phyloP scores from a whole-genome alignment of 306 rosid genomes.

The Pachyrhizus erosus region DNA sequence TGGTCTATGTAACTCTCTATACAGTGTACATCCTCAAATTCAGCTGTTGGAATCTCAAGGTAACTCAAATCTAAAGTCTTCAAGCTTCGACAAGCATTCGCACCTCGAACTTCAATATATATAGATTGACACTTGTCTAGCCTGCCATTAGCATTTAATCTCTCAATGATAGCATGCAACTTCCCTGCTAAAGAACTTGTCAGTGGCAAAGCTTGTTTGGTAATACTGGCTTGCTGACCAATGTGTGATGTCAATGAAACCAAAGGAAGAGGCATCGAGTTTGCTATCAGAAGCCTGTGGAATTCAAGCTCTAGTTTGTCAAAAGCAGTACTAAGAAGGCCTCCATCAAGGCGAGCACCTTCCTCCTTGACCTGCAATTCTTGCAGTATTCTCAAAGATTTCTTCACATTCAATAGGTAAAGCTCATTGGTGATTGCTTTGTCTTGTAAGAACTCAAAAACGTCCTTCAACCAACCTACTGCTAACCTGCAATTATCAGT shows the following conservation, averaged over 20 bases:
- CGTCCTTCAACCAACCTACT: conserved; percentile 67
- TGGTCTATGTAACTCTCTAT: conserved; percentile 52
- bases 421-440: conserved; percentile 45
- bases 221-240: conserved; percentile 36
- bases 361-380: conserved; percentile 57
- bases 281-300: conserved; percentile 56
- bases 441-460: conserved; percentile 56
- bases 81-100: conserved; percentile 59
- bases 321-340: conserved; percentile 70
- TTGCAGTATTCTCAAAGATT: conserved; percentile 54
- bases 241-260: conserved; percentile 42
- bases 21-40: conserved; percentile 45
- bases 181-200: conserved; percentile 52
- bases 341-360: conserved; percentile 59
- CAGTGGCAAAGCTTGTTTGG: conserved; percentile 47
- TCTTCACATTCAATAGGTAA: conserved; percentile 55
- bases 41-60: conserved; percentile 54
- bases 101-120: conserved; percentile 65
- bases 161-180: conserved; percentile 60
- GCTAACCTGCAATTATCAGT: conserved; percentile 68
- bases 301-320: conserved; percentile 76
- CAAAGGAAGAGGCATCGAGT: conserved; percentile 51
- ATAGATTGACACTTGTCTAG: conserved; percentile 57
- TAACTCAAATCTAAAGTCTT: conserved; percentile 71
- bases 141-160: conserved; percentile 60